Conservation (phyloP, 2,329 filamentous ascomycete genomes). For the Fusarium keratoplasticum region DNA sequence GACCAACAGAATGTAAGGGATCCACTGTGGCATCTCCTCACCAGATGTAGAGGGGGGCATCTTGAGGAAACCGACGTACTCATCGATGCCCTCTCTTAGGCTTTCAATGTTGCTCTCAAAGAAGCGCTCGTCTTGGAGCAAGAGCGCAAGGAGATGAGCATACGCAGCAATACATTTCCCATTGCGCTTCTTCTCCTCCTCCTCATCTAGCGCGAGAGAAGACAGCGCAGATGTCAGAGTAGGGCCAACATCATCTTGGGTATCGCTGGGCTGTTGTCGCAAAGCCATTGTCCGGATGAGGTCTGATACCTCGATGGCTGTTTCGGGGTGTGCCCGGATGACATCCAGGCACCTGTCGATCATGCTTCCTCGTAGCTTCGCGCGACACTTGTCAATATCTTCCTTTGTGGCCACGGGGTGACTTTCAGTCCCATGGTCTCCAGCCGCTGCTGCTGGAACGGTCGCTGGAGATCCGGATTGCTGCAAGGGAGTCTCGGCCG, state of each 20-base stretch:
- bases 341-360: constrained; percentile 93
- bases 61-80: constrained; percentile 83
- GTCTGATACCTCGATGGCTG: constrained; percentile 91
- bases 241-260: constrained; percentile 79
- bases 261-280: constrained; percentile 65
- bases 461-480: constrained; percentile 15
- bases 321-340: constrained; percentile 85
- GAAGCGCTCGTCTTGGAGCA: constrained; percentile 85
- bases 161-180: constrained; percentile 81
- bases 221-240: constrained; percentile 88
- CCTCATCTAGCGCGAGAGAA: constrained; percentile 70
- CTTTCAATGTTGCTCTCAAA: constrained; percentile 81
- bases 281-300: constrained; percentile 80
- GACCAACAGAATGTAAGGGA: constrained; percentile 89
- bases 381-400: constrained; percentile 81
- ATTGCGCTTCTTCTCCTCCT: constrained; percentile 73
- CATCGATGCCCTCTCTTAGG: constrained; percentile 80
- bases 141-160: constrained; percentile 88
- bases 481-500: constrained; percentile 33
- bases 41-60: constrained; percentile 72
- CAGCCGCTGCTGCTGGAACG: constrained; percentile 19
- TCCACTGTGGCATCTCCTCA: constrained; percentile 90
- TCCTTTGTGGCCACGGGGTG: constrained; percentile 66
- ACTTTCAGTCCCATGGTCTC: constrained; percentile 25
- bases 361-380: constrained; percentile 77